Conservation (phyloP, 139 green algal genomes). For the Chlamydomonas incerta region DNA sequence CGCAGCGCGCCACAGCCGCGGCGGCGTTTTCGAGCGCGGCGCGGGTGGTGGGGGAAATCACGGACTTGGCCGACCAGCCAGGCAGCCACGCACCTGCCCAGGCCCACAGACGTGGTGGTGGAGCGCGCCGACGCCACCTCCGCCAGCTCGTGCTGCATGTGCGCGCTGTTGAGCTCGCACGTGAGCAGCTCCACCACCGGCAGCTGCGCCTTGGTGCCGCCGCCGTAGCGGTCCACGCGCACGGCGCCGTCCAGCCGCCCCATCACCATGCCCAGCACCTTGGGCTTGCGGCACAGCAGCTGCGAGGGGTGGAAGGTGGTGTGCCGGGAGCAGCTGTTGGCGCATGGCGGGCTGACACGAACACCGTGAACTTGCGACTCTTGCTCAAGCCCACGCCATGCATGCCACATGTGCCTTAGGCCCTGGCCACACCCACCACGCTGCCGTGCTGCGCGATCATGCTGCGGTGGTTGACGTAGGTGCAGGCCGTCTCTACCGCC, state of each 20-base stretch:
- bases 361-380: no score
- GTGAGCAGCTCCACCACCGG: conserved; percentile 35
- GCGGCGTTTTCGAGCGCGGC: no score
- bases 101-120: background rate
- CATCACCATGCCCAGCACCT: conserved; percentile 27
- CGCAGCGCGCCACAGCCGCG: no score
- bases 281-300: conserved; percentile 42
- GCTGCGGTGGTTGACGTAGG: conserved; percentile 24
- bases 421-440: background rate
- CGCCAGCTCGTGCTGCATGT: conserved; percentile 31
- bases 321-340: no score
- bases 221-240: conserved; percentile 33
- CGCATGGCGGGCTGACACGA: no score
- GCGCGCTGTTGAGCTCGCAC: conserved; percentile 29
- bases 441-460: conserved; percentile 21
- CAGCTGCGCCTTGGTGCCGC: conserved; percentile 24
- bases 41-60: no score
- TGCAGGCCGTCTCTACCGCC: conserved; percentile 19
- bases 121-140: background rate
- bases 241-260: conserved; percentile 29
- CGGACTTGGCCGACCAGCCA: no score
- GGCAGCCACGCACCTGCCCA: conserved; percentile 8
- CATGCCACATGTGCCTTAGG: no score
- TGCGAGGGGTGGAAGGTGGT: no score
- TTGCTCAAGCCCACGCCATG: no score